phyloP scores from a whole-genome alignment of 2,329 filamentous ascomycete genomes.

The Alternaria burnsii region DNA sequence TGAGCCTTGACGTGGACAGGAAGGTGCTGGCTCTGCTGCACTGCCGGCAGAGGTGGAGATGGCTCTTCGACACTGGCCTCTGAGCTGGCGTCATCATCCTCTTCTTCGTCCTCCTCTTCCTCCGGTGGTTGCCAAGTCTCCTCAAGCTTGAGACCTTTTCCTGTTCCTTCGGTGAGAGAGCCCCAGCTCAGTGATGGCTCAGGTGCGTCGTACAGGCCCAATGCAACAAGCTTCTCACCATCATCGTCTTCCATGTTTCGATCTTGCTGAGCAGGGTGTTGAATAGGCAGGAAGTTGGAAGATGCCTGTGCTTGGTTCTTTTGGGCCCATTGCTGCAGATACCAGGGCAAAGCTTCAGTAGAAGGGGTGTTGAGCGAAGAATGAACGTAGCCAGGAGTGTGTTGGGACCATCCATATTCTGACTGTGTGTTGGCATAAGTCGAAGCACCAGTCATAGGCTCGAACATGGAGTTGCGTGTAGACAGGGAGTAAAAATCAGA shows the following conservation, averaged over 20 bases:
- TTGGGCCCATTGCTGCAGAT: constrained; percentile 50
- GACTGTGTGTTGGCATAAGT: constrained; percentile 25
- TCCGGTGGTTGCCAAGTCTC: constrained; percentile 77
- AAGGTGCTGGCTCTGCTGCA: constrained; percentile 30
- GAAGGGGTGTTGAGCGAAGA: constrained; percentile 45
- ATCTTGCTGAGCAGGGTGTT: constrained; percentile 57
- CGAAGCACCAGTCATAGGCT: constrained; percentile 26
- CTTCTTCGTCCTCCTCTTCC: constrained; percentile 51
- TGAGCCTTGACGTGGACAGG: constrained; percentile 41
- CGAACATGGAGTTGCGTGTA: constrained; percentile 44
- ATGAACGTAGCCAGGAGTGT: constrained; percentile 31
- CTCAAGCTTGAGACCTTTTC: constrained; percentile 81
- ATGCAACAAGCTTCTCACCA: constrained; percentile 79
- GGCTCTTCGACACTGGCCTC: constrained; percentile 56
- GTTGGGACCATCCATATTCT: constrained; percentile 42
- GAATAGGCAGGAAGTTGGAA: constrained; percentile 61
- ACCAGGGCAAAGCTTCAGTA: constrained; percentile 47
- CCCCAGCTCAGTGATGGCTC: constrained; percentile 67
- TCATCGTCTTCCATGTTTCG: constrained; percentile 64
- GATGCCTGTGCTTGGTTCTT: constrained; percentile 44
- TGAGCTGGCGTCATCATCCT: constrained; percentile 53
- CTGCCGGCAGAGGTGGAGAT: constrained; percentile 37
- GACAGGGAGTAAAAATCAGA: constrained; percentile 50
- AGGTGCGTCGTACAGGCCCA: constrained; percentile 81
- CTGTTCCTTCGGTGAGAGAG: constrained; percentile 59